phyloP scores from a whole-genome alignment of 2,329 filamentous ascomycete genomes.

The Macrophomina pseudophaseolina region DNA sequence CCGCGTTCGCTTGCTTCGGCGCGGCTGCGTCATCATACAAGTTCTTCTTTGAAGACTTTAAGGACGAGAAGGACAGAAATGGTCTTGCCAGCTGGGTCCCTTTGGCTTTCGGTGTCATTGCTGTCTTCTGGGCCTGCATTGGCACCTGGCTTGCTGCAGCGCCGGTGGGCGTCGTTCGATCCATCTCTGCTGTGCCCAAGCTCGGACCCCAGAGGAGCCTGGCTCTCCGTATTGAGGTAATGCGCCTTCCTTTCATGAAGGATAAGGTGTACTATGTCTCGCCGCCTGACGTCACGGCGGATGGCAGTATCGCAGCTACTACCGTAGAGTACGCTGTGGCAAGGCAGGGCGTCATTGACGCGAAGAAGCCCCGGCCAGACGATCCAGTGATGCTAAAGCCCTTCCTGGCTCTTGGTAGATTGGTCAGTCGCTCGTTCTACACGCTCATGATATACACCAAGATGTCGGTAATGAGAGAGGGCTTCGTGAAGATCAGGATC shows the following conservation, averaged over 20 bases:
- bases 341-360: not conserved
- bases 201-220: conserved; percentile 1
- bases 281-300: conserved; percentile 1
- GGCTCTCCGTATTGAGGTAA: conserved; percentile 15
- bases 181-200: conserved; percentile 19
- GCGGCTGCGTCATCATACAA: conserved; percentile 13
- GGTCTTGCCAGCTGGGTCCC: conserved; percentile 18
- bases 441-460: conserved; percentile 18
- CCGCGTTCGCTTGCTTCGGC: conserved; percentile 15
- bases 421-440: conserved; percentile 3
- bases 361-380: conserved; percentile 4
- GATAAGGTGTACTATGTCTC: conserved; percentile 3
- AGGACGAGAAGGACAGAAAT: not conserved
- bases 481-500: conserved; percentile 5
- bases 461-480: conserved; percentile 20
- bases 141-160: conserved; percentile 18
- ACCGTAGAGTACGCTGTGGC: conserved; percentile 2
- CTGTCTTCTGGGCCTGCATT: conserved; percentile 18
- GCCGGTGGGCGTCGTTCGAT: conserved; percentile 12
- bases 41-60: conserved; percentile 4
- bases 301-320: conserved; percentile 10
- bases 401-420: conserved; percentile 2
- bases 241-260: conserved; percentile 12
- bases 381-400: conserved; percentile 5
- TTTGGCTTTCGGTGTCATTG: conserved; percentile 15